Percentiles rank a stretch among this genome's conserved stretches.
phyloP scores from a whole-genome alignment of 2,329 filamentous ascomycete genomes.

The Alternaria dauci region DNA sequence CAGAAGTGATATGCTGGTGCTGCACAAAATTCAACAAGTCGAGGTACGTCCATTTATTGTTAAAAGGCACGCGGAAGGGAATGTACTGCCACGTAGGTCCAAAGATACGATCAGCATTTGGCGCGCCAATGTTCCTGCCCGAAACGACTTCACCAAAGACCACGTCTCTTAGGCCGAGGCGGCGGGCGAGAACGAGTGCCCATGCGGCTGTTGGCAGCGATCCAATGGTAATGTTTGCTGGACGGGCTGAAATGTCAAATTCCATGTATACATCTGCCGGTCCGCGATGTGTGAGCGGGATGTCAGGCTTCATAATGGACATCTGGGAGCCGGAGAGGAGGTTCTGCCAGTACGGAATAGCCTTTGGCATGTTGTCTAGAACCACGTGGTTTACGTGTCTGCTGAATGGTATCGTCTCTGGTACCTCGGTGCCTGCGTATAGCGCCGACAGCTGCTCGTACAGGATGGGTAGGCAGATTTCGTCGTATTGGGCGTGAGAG shows the following conservation, averaged over 20 bases:
- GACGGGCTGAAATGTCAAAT: conserved; percentile 53
- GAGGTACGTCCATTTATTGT: conserved; percentile 54
- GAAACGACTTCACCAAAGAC: conserved; percentile 73
- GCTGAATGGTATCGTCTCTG: conserved; percentile 54
- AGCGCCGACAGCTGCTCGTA: conserved; percentile 67
- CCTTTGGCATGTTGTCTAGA: conserved; percentile 56
- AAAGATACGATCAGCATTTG: conserved; percentile 64
- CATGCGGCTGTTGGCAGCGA: conserved; percentile 73
- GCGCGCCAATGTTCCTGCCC: conserved; percentile 67
- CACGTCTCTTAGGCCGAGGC: conserved; percentile 63
- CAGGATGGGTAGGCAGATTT: conserved; percentile 70
- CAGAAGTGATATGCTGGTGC: conserved; percentile 44
- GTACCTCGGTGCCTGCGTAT: conserved; percentile 52
- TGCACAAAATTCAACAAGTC: conserved; percentile 50
- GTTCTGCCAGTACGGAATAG: conserved; percentile 67
- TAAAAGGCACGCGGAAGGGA: conserved; percentile 68
- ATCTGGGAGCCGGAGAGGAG: conserved; percentile 66
- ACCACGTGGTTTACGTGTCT: conserved; percentile 56
- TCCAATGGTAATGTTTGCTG: conserved; percentile 67
- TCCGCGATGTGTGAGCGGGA: conserved; percentile 39
- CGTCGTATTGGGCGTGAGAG: conserved; percentile 75
- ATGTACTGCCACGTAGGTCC: conserved; percentile 75
- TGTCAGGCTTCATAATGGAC: conserved; percentile 46
- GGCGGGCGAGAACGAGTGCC: conserved; percentile 68
- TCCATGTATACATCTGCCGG: conserved; percentile 43